Base-by-base conservation (phyloP, 1,284 basidiomycete species). In the Mycosarcoma maydis region DNA sequence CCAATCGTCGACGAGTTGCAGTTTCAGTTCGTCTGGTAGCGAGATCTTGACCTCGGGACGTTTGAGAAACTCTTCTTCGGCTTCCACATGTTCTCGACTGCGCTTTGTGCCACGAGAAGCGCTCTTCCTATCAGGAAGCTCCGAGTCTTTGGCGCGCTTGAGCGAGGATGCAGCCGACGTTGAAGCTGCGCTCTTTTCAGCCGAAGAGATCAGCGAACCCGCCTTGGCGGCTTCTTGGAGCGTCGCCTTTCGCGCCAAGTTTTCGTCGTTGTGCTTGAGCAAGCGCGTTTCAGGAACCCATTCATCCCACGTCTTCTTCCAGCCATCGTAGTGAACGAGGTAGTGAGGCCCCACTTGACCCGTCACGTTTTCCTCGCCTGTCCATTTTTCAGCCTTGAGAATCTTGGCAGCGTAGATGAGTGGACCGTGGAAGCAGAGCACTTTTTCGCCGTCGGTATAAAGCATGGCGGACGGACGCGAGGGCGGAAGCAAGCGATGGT, bases 281-380 rank as follows among this genome's bases (percentile, higher is more conserved):
- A 98, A 84, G 5, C 96, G 89, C 17, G 83, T 83, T 38, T 88
- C 87, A 1, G 92, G 90, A 0, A 98, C 95, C 93, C 93, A 98
- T 85, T 98, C 95, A 84, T 98, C 95, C 95, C 95, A 98, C 89
- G 92, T 94, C 83, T 94, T 91, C 83, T 98, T 98, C 96, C 96
- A 99, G 5, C 96, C 96, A 82, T 96, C 94, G 86, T 99, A 99
- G 83, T 99, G 96, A 22, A 99, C 94, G 68, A 91, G 90, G 83
- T 92, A 98, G 76, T 96, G 92, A 6, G 88, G 88, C 2, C 93
- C 93, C 1, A 87, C 83, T 6, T 85, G 83, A 3, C 90, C 90
- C 0, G 52, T 53, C 37, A 88, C 85, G 7, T 90, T 88, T 50
- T 87, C 89, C 4, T 86, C 84, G 73, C 90, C 89, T 54, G 90